Percentiles rank a stretch among this genome's conserved stretches.
phyloP scores from a whole-genome alignment of 352 stramenopile genomes.

The Globisporangium ultimum region DNA sequence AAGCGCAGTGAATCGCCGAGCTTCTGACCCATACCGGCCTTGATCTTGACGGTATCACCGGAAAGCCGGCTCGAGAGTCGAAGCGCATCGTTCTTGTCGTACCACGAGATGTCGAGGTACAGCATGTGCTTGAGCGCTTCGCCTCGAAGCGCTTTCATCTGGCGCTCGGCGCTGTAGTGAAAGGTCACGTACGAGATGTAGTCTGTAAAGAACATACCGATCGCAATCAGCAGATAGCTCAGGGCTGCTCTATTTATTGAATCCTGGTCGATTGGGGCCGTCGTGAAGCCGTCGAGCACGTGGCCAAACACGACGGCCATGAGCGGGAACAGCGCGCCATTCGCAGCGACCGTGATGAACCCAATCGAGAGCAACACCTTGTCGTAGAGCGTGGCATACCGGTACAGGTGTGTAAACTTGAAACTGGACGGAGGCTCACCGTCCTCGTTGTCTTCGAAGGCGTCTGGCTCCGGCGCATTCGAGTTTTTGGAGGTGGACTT shows the following conservation, averaged over 20 bases:
- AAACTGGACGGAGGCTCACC: constrained; percentile 24
- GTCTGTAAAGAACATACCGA: constrained; percentile 26
- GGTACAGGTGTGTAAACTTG: constrained; percentile 30
- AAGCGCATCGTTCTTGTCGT: constrained; percentile 29
- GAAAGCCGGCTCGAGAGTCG: constrained; percentile 34
- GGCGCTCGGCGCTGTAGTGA: constrained; percentile 29
- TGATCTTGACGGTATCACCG: constrained; percentile 37
- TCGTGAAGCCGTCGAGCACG: constrained; percentile 24
- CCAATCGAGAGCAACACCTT: constrained; percentile 25
- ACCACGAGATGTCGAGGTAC: constrained; percentile 45
- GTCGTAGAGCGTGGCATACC: constrained; percentile 32
- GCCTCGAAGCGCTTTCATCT: constrained; percentile 35
- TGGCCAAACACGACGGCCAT: constrained; percentile 48
- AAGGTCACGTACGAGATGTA: constrained; percentile 31
- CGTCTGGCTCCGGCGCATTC: constrained; percentile 11
- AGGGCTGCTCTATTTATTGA: constrained; percentile 12
- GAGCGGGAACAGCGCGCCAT: constrained; percentile 36
- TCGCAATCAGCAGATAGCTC: constrained; percentile 14
- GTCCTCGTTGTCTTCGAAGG: constrained; percentile 16
- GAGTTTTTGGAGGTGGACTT: not conserved
- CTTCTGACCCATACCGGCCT: constrained; percentile 43
- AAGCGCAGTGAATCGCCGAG: constrained; percentile 37
- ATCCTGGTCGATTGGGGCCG: constrained; percentile 23
- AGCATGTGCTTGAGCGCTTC: constrained; percentile 37
- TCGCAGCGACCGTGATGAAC: constrained; percentile 20